A percentile compares a stretch with the other conserved stretches of the same genome.
Evolutionary conservation across 2,329 filamentous ascomycete species (phyloP).

Genomic region (Fusarium napiforme): DNA sequence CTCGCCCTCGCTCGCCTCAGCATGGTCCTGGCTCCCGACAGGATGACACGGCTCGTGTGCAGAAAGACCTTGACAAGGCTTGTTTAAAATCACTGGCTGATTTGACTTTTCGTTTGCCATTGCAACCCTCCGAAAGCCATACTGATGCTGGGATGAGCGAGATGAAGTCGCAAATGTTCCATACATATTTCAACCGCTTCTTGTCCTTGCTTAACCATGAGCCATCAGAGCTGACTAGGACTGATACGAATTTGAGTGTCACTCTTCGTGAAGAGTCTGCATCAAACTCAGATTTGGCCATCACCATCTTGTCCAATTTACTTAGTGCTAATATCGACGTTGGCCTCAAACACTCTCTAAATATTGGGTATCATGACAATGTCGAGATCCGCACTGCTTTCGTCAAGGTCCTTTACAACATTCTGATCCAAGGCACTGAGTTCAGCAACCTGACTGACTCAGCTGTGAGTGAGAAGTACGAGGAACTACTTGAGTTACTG

Average conservation of each 20-base stretch:
- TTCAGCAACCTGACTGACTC: constrained; percentile 76
- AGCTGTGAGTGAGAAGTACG: constrained; percentile 75
- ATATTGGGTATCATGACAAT: constrained; percentile 77
- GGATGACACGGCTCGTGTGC: constrained; percentile 68
- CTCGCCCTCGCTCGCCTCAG: constrained; percentile 65
- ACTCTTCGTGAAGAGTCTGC: constrained; percentile 63
- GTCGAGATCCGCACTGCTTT: constrained; percentile 76
- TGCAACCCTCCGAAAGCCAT: constrained; percentile 73
- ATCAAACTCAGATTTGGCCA: constrained; percentile 70
- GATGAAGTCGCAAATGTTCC: constrained; percentile 77
- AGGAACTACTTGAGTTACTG: constrained; percentile 71
- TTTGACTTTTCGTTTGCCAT: constrained; percentile 72
- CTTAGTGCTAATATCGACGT: constrained; percentile 78
- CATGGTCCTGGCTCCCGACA: constrained; percentile 56
- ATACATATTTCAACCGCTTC: constrained; percentile 77
- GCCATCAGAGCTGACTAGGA: constrained; percentile 52
- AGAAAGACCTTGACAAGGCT: constrained; percentile 73
- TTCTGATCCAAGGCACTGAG: constrained; percentile 76
- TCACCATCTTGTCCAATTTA: constrained; percentile 75
- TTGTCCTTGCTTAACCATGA: constrained; percentile 73
- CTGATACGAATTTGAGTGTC: constrained; percentile 47
- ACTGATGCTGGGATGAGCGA: constrained; percentile 74
- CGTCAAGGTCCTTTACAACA: constrained; percentile 76
- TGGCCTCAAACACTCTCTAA: constrained; percentile 75
- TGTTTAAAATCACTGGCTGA: constrained; percentile 73